phyloP scores from a whole-genome alignment of 1,284 basidiomycete genomes.

The Trametes polyzona region DNA sequence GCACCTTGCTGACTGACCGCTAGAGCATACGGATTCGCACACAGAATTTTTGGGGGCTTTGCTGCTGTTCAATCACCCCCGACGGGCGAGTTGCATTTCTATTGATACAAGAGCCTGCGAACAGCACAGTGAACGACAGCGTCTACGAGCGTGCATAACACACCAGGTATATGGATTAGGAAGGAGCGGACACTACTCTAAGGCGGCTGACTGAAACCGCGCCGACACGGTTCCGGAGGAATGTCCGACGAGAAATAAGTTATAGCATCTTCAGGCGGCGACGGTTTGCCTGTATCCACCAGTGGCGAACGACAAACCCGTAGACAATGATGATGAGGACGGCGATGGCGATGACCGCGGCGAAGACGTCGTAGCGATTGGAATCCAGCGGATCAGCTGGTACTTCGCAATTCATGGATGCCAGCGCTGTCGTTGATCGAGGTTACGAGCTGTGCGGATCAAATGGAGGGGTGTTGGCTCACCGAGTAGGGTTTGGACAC shows the following conservation, averaged over 20 bases:
- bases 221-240: not conserved
- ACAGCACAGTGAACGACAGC: not conserved
- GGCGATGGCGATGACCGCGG: conserved; percentile 48
- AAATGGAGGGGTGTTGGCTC: conserved; percentile 29
- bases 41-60: not conserved
- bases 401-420: conserved; percentile 47
- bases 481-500: conserved; percentile 71
- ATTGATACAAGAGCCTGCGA: not conserved
- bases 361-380: conserved; percentile 47
- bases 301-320: conserved; percentile 50
- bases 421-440: conserved; percentile 58
- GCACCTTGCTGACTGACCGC: too few species aligned
- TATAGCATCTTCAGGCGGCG: conserved; percentile 14
- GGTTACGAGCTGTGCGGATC: too few species aligned
- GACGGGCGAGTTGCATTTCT: not conserved
- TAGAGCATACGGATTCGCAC: too few species aligned
- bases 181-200: not conserved
- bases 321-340: conserved; percentile 46
- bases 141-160: not conserved
- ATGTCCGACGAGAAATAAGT: not conserved
- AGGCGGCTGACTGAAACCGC: not conserved
- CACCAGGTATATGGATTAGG: not conserved
- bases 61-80: too few species aligned
- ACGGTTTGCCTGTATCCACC: conserved; percentile 61
- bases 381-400: conserved; percentile 27